A percentile compares a stretch with the other conserved stretches of the same genome.
Evolutionary conservation across 2,329 filamentous ascomycete species (phyloP).

Genomic region (Penicillium paneum): DNA sequence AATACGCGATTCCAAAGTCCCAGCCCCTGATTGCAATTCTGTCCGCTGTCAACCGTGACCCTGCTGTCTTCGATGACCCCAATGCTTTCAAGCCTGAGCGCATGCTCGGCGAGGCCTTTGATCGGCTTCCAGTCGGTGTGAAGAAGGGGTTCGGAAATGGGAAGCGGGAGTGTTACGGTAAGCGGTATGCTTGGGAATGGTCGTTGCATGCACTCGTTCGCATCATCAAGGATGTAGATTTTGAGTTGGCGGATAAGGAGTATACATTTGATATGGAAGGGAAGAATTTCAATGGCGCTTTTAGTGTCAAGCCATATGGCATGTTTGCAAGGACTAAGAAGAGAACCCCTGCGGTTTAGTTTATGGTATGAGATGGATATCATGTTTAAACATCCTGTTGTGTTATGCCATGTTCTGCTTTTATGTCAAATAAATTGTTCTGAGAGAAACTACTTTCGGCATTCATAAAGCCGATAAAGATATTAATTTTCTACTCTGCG

Average conservation of each 20-base stretch:
- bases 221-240: constrained; percentile 68
- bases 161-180: constrained; percentile 66
- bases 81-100: constrained; percentile 66
- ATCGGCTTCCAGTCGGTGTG: constrained; percentile 58
- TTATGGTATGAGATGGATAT: background rate
- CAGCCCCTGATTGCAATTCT: constrained; percentile 55
- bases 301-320: constrained; percentile 13
- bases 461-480: background rate
- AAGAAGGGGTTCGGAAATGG: constrained; percentile 75
- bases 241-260: constrained; percentile 58
- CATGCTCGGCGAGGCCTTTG: constrained; percentile 68
- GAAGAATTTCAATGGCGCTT: constrained; percentile 44
- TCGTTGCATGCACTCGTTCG: constrained; percentile 59
- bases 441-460: background rate
- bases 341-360: background rate
- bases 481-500: background rate
- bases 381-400: background rate
- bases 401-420: background rate
- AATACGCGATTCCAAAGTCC: constrained; percentile 57
- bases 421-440: background rate
- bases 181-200: constrained; percentile 73
- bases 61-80: constrained; percentile 62
- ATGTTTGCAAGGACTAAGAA: constrained; percentile 3
- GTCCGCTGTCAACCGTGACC: constrained; percentile 60
- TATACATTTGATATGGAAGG: constrained; percentile 28